These are phyloP conservation scores for Alternaria longipes DNA, from an alignment of 2,329 filamentous ascomycete genomes.

Conservation along the genomic window DNA sequence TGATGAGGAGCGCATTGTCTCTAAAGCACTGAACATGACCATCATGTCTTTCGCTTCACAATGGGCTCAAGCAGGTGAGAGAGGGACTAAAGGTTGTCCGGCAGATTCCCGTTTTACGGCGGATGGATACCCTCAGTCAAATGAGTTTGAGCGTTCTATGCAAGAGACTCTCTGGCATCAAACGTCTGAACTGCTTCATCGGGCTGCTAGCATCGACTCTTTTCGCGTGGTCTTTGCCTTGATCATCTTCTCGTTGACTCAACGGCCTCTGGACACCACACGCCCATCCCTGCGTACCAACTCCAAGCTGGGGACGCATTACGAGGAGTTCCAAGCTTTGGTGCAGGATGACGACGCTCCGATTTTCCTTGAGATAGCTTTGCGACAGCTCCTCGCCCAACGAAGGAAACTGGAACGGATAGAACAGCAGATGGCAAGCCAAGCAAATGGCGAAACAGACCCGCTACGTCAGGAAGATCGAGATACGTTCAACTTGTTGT, in stretches of 20 bases:
- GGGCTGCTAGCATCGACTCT: constrained; percentile 51
- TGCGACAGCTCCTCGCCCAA: constrained; percentile 17
- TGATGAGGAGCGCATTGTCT: constrained; percentile 50
- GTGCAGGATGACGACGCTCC: constrained; percentile 18
- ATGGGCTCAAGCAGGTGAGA: constrained; percentile 50
- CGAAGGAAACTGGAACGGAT: constrained; percentile 12
- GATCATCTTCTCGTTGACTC: constrained; percentile 56
- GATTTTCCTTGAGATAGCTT: constrained; percentile 11
- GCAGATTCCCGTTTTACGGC: constrained; percentile 29
- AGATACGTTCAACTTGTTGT: constrained; percentile 63
- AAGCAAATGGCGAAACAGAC: constrained; percentile 21
- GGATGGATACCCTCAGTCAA: constrained; percentile 10
- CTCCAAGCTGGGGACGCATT: background rate
- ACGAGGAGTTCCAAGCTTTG: constrained; percentile 10
- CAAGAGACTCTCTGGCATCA: constrained; percentile 54
- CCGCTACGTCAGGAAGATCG: constrained; percentile 46
- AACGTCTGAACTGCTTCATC: constrained; percentile 49
- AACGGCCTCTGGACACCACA: constrained; percentile 46
- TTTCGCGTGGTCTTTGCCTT: constrained; percentile 56
- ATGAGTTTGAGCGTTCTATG: constrained; percentile 48
- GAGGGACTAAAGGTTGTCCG: constrained; percentile 20
- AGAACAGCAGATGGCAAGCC: constrained; percentile 18
- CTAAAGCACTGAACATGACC: constrained; percentile 57
- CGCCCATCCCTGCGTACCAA: background rate
- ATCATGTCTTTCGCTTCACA: constrained; percentile 65